A percentile compares a stretch with the other conserved stretches of the same genome.
phyloP scores from a whole-genome alignment of 345 rosid genomes.

The Durio zibethinus region DNA sequence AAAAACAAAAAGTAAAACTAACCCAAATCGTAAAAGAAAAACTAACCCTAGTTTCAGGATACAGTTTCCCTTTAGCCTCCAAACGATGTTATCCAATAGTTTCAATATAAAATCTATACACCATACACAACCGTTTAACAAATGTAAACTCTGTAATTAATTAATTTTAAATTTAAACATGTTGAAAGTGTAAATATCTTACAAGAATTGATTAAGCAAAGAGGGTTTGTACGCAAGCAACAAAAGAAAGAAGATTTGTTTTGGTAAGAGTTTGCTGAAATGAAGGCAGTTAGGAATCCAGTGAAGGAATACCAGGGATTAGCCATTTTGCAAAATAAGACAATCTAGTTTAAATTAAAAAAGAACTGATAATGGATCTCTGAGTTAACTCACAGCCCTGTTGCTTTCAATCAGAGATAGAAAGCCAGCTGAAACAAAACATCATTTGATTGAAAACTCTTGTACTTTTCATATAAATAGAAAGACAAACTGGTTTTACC shows the following conservation, averaged over 20 bases:
- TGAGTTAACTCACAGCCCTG: slow-evolving; percentile 8
- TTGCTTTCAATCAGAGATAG: slow-evolving; percentile 10
- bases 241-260: too few species aligned
- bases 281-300: too few species aligned
- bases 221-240: too few species aligned
- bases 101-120: too few species aligned
- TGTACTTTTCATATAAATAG: background rate
- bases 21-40: background rate
- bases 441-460: background rate
- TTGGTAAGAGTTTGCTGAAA: too few species aligned
- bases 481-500: background rate
- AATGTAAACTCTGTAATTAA: too few species aligned
- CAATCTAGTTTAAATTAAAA: background rate
- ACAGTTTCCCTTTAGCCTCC: background rate
- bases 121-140: too few species aligned
- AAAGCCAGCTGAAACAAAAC: background rate
- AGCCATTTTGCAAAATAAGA: background rate
- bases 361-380: background rate
- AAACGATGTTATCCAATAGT: too few species aligned
- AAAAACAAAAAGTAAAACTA: background rate
- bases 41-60: background rate
- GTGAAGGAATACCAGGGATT: too few species aligned
- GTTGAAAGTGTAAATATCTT: background rate
- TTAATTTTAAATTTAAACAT: background rate
- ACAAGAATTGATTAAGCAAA: background rate